Evolutionary conservation across 169 alveolate genomes (phyloP).

Genomic region (Neospora caninum): DNA sequence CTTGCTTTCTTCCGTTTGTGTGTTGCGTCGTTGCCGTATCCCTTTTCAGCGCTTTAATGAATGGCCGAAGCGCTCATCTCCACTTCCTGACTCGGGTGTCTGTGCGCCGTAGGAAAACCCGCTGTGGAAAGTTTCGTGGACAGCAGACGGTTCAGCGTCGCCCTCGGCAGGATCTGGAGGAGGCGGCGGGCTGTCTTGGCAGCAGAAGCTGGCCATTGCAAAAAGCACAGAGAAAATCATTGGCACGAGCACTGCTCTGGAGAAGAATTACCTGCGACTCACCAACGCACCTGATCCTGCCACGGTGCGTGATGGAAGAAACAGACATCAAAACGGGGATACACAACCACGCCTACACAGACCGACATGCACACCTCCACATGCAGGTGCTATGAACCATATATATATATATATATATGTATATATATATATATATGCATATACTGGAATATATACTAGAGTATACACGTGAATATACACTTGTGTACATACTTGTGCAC

Average conservation of each 20-base stretch:
- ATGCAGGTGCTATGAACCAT: background rate
- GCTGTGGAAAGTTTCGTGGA: background rate
- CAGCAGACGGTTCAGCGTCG: background rate
- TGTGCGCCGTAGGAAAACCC: background rate
- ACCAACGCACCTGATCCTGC: conserved; percentile 67
- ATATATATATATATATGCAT: background rate
- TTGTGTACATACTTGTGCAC: background rate
- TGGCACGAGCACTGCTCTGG: conserved; percentile 49
- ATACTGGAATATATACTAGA: background rate
- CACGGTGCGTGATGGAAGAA: conserved; percentile 7
- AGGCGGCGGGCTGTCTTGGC: conserved; percentile 24
- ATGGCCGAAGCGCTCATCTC: too few relatives aligned
- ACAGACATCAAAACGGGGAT: background rate
- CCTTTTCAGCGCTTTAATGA: too few relatives aligned
- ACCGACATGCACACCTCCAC: background rate
- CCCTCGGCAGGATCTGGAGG: background rate
- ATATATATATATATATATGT: background rate
- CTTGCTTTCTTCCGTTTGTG: too few relatives aligned
- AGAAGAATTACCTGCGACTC: conserved; percentile 56
- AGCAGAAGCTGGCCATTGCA: conserved; percentile 27
- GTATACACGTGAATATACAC: background rate
- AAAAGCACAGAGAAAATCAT: conserved; percentile 49
- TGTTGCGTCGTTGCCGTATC: too few relatives aligned
- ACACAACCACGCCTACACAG: background rate
- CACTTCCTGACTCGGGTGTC: too few relatives aligned